These are phyloP conservation scores for Angomonas ambiguus DNA, from an alignment of 208 protist genomes.

Conservation along the genomic window DNA sequence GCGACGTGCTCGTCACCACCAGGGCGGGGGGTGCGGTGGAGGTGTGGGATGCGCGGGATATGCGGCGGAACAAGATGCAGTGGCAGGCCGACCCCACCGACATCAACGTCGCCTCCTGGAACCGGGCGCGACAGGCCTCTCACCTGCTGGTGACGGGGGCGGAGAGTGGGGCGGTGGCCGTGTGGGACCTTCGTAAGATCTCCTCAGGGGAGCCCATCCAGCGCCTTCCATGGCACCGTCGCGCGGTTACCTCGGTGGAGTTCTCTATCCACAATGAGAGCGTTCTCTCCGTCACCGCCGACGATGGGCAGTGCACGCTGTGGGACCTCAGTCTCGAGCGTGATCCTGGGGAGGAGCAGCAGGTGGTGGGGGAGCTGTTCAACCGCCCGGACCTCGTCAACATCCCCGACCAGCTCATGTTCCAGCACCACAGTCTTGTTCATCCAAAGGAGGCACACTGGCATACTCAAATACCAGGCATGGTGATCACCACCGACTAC, in stretches of 20 bases:
- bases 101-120: constrained; percentile 98
- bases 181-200: constrained; percentile 97
- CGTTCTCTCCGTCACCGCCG: constrained; percentile 90
- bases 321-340: constrained; percentile 98
- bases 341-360: constrained; percentile 90
- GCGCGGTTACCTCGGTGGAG: constrained; percentile 95
- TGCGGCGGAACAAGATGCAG: constrained; percentile 58
- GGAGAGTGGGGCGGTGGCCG: constrained; percentile 94
- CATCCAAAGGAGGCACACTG: constrained; percentile 98
- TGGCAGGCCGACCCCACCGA: constrained; percentile 88
- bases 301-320: constrained; percentile 94
- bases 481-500: constrained; percentile 94
- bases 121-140: constrained; percentile 75
- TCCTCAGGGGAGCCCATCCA: constrained; percentile 55
- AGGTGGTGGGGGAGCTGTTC: constrained; percentile 77
- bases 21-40: constrained; percentile 75
- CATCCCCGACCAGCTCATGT: constrained; percentile 95
- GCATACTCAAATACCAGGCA: constrained; percentile 95
- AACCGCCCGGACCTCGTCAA: constrained; percentile 69
- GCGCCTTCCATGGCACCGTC: constrained; percentile 91
- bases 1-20: constrained; percentile 80
- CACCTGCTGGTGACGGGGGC: constrained; percentile 96
- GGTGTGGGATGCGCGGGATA: constrained; percentile 92
- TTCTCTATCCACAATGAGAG: constrained; percentile 96
- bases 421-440: constrained; percentile 96